These are phyloP conservation scores for Trichoderma guizhouense DNA, from an alignment of 2,329 filamentous ascomycete species.

Conservation along the genomic window DNA sequence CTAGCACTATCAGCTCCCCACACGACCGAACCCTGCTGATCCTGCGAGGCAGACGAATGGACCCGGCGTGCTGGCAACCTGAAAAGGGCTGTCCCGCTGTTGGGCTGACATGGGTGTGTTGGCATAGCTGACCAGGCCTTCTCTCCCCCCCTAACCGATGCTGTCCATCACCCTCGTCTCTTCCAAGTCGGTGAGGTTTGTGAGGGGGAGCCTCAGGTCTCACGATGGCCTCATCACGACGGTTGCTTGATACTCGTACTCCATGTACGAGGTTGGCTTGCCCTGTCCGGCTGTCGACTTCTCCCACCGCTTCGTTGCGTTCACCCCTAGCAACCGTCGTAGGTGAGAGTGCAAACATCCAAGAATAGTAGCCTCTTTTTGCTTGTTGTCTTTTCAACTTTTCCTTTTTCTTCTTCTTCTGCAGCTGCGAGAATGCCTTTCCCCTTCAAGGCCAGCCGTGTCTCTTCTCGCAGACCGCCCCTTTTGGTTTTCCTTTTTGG, in stretches of 20 bases:
- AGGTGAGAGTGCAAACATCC: not conserved
- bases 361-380: not conserved
- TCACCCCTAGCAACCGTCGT: constrained; percentile 2
- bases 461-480: constrained; percentile 12
- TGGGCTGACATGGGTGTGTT: constrained; percentile 19
- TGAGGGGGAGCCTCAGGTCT: not conserved
- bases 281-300: not conserved
- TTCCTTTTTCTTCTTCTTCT: not conserved
- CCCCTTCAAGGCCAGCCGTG: not conserved
- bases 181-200: constrained; percentile 11
- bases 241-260: not conserved
- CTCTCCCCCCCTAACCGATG: not conserved
- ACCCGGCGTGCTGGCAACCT: constrained; percentile 18
- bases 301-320: not conserved
- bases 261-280: not conserved
- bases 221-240: constrained; percentile 16
- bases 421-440: not conserved
- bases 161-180: not conserved
- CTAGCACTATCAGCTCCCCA: constrained; percentile 13
- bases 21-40: constrained; percentile 17
- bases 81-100: constrained; percentile 18
- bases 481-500: not conserved
- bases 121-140: constrained; percentile 4
- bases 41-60: constrained; percentile 18
- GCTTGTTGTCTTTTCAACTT: not conserved